A percentile compares a stretch with the other conserved stretches of the same genome.
These are phyloP conservation scores for Candida buenavistaensis DNA, from an alignment of 1,139 yeast species.

Conservation along the genomic window DNA sequence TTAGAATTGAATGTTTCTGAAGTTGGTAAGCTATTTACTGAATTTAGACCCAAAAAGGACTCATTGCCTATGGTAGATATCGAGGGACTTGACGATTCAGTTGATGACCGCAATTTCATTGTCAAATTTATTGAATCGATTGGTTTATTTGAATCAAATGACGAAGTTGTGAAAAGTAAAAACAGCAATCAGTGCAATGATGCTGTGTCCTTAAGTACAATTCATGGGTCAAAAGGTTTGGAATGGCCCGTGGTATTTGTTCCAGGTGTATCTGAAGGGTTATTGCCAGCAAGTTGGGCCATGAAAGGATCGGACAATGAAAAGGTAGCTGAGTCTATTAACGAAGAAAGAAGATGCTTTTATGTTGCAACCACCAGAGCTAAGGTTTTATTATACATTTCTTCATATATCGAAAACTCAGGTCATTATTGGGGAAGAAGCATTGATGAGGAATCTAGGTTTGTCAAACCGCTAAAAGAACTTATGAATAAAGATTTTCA, in stretches of 20 bases:
- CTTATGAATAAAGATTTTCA: conserved; percentile 15
- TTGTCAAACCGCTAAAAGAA: conserved; percentile 17
- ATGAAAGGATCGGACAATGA: conserved; percentile 20
- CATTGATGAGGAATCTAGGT: conserved; percentile 30
- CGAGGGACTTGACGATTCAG: conserved; percentile 17
- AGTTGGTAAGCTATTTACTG: conserved; percentile 42
- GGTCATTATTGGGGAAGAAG: conserved; percentile 23
- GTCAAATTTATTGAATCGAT: conserved; percentile 59
- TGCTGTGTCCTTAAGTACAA: conserved; percentile 60
- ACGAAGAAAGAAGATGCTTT: conserved; percentile 81
- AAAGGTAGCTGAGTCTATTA: conserved; percentile 29
- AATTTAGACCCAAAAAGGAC: conserved; percentile 53
- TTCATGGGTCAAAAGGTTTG: conserved; percentile 89
- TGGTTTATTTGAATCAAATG: conserved; percentile 50
- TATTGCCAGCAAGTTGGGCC: conserved; percentile 54
- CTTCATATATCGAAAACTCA: conserved; percentile 29
- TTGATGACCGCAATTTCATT: conserved; percentile 31
- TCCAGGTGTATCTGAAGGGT: conserved; percentile 65
- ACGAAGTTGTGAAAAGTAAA: conserved; percentile 15
- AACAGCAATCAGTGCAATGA: conserved; percentile 17
- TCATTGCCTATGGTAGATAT: conserved; percentile 44
- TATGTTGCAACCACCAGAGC: conserved; percentile 92
- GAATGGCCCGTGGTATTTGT: conserved; percentile 94
- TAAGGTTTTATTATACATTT: conserved; percentile 41
- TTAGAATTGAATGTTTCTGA: conserved; percentile 41